Base-by-base conservation (phyloP, 75 land plant species). In the Selaginella tamariscina region DNA sequence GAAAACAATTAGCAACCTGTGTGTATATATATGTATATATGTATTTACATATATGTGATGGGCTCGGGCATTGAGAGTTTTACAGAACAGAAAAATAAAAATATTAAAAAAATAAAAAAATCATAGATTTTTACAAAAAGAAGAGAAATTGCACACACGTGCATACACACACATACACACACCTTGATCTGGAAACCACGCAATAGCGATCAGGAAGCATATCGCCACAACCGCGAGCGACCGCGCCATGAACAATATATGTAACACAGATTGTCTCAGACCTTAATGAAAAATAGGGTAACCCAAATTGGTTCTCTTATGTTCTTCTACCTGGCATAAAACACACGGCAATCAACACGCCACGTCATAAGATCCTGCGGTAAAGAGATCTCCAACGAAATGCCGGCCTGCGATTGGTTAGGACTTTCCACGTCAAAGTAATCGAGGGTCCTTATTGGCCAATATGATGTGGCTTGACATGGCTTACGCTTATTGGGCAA, bases 171-270 rank as follows among this genome's bases (percentile, higher is more conserved):
- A 18, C 24, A 57, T 15, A 28, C 13, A 2, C n/a, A 24, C 65
- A 84, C 89, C 84, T 68, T 82, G 80, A 74, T 86, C 82, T 5
- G 84, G 78, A 29, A 75, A 13, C 28, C 15, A 54, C 22, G 72
- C 44, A 20, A 75, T 11, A n/a, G 69, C 65, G 30, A 71, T 56
- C 73, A 75, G 68, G 56, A 75, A 20, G 59, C 31, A 65, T 1
- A 75, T 49, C 21, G 68, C 72, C 11, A 60, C 73, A 18, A 57
- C 72, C 64, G 24, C 49, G 24, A 68, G 68, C 27, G 0, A 62
- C 29, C 55, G 73, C 68, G 49, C 23, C 78, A 75, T 75, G 67
- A 67, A 20, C 1, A 11, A 13, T 39, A n/a, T 32, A 0, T 65
- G 59, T n/a, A 27, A 31, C 24, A 27, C 32, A 65, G 30, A 65